Percentiles rank a stretch among this genome's conserved stretches.
Evolutionary conservation across 495 filamentous ascomycete species (phyloP).

Genomic region (Xylaria flabelliformis): DNA sequence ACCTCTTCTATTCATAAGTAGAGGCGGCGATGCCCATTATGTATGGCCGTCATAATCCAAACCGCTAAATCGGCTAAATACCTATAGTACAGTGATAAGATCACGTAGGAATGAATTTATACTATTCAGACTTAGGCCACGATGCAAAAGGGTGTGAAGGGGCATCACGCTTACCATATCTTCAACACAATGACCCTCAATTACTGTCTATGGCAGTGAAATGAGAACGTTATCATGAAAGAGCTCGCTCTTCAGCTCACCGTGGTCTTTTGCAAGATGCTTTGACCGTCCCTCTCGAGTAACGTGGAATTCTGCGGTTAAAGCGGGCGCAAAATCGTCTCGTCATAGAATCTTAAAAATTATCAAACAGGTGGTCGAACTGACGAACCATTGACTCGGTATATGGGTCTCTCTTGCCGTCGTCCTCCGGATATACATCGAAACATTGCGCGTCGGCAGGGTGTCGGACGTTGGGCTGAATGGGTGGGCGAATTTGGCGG

Average conservation of each 20-base stretch:
- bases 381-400: constrained; percentile 73
- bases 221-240: constrained; percentile 19
- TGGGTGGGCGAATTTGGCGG: constrained; percentile 75
- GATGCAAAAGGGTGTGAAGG: not conserved
- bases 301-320: not conserved
- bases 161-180: constrained; percentile 5
- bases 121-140: not conserved
- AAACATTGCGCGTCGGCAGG: constrained; percentile 90
- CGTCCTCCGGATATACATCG: constrained; percentile 77
- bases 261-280: not conserved
- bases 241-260: constrained; percentile 12
- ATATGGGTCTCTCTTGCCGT: constrained; percentile 64
- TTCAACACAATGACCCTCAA: not conserved
- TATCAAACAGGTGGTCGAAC: constrained; percentile 80
- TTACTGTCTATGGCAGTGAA: constrained; percentile 9
- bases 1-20: not conserved
- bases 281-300: not conserved
- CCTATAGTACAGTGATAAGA: constrained; percentile 15
- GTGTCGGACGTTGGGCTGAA: constrained; percentile 80
- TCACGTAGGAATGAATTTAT: not conserved
- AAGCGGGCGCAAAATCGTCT: constrained; percentile 17
- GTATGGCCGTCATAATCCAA: not conserved
- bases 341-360: constrained; percentile 62
- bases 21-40: constrained; percentile 2
- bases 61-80: constrained; percentile 1